Conservation (phyloP, 129 eudicot species). For the Tagetes patula region DNA sequence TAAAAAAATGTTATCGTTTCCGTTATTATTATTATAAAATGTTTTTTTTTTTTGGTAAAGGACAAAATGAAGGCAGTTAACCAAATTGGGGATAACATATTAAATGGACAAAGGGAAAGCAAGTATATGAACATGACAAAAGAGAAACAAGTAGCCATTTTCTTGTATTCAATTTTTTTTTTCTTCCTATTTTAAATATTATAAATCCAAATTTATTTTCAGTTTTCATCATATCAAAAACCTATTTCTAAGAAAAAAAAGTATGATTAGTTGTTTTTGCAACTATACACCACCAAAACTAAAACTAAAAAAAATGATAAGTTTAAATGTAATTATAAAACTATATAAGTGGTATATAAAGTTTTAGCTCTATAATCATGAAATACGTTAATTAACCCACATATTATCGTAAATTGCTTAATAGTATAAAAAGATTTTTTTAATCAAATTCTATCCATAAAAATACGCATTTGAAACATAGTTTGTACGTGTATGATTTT, state of each 20-base stretch:
- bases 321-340: too few species aligned
- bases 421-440: too few species aligned
- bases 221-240: not conserved
- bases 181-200: not conserved
- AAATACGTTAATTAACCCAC: too few species aligned
- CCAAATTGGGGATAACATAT: not conserved
- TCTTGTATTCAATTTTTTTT: not conserved
- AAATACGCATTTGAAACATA: too few species aligned
- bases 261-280: not conserved
- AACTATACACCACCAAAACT: not conserved
- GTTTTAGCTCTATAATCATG: too few species aligned
- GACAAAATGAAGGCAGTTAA: not conserved
- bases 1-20: too few species aligned
- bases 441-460: too few species aligned
- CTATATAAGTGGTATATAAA: too few species aligned
- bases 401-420: too few species aligned
- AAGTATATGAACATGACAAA: constrained; percentile 7
- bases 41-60: not conserved
- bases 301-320: too few species aligned
- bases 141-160: not conserved
- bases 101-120: not conserved
- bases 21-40: too few species aligned
- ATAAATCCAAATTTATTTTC: not conserved
- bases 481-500: too few species aligned
- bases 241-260: not conserved